These are phyloP conservation scores for Metarhizium rileyi DNA, from an alignment of 2,329 filamentous ascomycete genomes.

Conservation along the genomic window DNA sequence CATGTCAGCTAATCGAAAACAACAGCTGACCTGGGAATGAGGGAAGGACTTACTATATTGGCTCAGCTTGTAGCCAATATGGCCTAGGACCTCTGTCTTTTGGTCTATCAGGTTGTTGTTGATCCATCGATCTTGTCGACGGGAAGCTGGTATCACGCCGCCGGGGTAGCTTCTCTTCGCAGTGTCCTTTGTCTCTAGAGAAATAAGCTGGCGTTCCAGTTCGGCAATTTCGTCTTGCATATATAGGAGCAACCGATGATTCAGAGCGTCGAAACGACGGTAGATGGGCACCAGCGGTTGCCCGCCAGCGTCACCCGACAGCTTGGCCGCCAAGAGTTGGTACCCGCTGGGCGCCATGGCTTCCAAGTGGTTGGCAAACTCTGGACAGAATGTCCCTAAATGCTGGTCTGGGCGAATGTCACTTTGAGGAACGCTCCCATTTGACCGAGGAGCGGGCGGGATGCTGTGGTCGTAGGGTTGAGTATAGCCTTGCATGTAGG, in stretches of 20 bases:
- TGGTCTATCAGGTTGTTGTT: constrained; percentile 49
- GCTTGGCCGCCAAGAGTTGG: constrained; percentile 48
- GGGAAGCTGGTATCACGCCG: constrained; percentile 46
- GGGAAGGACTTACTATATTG: constrained; percentile 52
- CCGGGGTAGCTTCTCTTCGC: constrained; percentile 32
- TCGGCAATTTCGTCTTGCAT: constrained; percentile 78
- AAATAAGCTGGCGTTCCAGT: constrained; percentile 66
- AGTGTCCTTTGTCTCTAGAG: constrained; percentile 53
- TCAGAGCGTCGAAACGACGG: constrained; percentile 70
- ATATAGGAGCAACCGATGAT: constrained; percentile 72
- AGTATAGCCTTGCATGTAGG: neutral
- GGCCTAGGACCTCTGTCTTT: constrained; percentile 49
- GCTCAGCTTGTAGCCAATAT: constrained; percentile 54
- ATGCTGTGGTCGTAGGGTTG: constrained; percentile 1
- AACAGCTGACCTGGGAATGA: neutral
- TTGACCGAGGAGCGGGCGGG: constrained; percentile 2
- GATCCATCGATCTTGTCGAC: constrained; percentile 44
- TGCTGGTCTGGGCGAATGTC: constrained; percentile 2
- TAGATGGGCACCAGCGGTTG: constrained; percentile 54
- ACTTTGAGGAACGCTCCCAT: neutral
- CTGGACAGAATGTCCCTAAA: neutral
- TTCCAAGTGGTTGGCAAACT: constrained; percentile 1
- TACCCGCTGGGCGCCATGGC: constrained; percentile 42
- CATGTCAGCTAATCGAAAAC: constrained; percentile 6
- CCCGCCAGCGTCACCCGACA: constrained; percentile 24